These are phyloP conservation scores for Lachancea sp. DNA, from an alignment of 805 yeast genomes.

Conservation along the genomic window DNA sequence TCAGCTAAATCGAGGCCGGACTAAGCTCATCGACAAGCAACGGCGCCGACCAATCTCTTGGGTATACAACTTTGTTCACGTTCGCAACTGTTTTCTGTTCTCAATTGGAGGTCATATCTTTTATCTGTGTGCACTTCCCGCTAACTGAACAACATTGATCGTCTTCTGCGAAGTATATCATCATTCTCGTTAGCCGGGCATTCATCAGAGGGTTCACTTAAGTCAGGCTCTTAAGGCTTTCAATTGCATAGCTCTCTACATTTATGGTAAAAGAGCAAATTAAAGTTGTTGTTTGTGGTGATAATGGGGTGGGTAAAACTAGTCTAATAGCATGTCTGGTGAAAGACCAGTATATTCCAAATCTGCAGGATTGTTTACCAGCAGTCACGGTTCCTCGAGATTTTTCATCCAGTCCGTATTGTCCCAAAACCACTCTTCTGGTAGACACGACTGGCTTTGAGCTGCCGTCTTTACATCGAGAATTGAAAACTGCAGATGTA, in stretches of 20 bases:
- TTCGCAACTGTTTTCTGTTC: too few species aligned
- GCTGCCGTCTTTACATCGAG: constrained; percentile 52
- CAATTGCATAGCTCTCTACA: neutral
- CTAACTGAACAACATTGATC: too few species aligned
- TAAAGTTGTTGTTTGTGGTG: constrained; percentile 89
- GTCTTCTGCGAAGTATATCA: too few species aligned
- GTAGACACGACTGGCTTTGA: constrained; percentile 78
- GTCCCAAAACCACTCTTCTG: constrained; percentile 61
- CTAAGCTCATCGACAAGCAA: too few species aligned
- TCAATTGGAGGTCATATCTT: too few species aligned
- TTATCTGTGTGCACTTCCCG: too few species aligned
- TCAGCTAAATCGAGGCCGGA: too few species aligned
- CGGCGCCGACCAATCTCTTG: too few species aligned
- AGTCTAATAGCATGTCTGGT: constrained; percentile 72
- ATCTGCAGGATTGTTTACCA: constrained; percentile 72
- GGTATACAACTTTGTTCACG: too few species aligned
- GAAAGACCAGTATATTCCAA: constrained; percentile 74
- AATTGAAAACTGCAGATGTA: constrained; percentile 79
- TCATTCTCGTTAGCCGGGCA: too few species aligned
- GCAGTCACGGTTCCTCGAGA: constrained; percentile 78
- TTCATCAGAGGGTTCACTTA: too few species aligned
- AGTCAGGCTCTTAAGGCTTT: too few species aligned
- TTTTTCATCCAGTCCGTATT: constrained; percentile 50
- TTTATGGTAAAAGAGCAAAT: constrained; percentile 46
- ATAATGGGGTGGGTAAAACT: constrained; percentile 84